phyloP scores from a whole-genome alignment of 306 rosid species.

The Begonia peltatifolia region DNA sequence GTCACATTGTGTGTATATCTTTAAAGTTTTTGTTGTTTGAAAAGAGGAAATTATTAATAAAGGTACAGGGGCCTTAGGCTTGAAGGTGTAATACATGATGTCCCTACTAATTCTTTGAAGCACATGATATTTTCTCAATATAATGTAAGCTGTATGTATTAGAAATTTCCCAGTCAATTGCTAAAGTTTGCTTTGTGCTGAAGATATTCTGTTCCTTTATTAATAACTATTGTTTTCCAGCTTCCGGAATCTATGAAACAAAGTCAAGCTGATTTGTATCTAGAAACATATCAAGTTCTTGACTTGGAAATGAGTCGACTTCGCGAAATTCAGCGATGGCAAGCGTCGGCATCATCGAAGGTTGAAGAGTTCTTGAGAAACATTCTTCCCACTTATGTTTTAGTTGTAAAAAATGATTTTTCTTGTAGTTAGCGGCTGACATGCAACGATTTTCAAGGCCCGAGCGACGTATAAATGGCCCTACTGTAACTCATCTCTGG shows the following conservation, averaged over 20 bases:
- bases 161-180: not conserved
- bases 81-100: too few species aligned
- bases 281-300: conserved; percentile 94
- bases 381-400: too few species aligned
- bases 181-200: not conserved
- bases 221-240: conserved; percentile 17
- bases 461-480: conserved; percentile 94
- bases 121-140: too few species aligned
- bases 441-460: conserved; percentile 99
- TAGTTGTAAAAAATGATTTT: conserved; percentile 5
- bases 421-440: conserved; percentile 82
- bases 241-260: conserved; percentile 99
- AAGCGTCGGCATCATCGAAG: conserved; percentile 88
- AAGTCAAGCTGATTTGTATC: conserved; percentile 93
- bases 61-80: too few species aligned
- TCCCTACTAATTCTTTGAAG: too few species aligned
- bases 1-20: too few species aligned
- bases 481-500: conserved; percentile 92
- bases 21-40: too few species aligned
- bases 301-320: conserved; percentile 99
- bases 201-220: too few species aligned
- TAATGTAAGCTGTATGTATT: too few species aligned
- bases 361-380: conserved; percentile 10
- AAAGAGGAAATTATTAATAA: too few species aligned
- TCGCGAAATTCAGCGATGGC: conserved; percentile 97